Evolutionary conservation across 345 rosid species (phyloP), one percentile per base, ranked within the genome.

Genomic region (Sonneratia alba): DNA sequence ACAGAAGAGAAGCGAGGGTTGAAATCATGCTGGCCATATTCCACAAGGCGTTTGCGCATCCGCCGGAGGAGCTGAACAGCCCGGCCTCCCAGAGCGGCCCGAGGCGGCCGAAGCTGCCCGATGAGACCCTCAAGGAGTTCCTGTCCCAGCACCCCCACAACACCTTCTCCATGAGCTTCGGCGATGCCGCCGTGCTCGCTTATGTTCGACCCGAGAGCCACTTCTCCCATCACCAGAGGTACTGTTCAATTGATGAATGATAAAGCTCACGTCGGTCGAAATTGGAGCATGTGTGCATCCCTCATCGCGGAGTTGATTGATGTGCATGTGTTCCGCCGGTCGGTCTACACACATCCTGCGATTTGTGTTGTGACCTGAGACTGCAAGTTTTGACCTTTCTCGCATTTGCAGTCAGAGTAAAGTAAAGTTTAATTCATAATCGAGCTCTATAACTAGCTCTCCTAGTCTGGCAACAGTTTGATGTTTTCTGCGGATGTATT

Each of bases 31-130:
- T 95, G 96, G 99, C 99, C 21, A 87, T 94, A 65, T 94, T 94
- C 70, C 97, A 87, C 66, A 83, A 88, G 67, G 79, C 88, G 3
- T 84, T 83, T 72, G 97, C 87, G 57, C 82, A 94, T 72, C 96
- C 98, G 21, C 98, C 97, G 10, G 89, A 87, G 71, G 98, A 94
- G 87, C 93, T 94, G 16, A 82, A 90, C 72, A 90, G 97, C 72
- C 98, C 98, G 42, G 89, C 91, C 34, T 85, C 97, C 45, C 78
- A 77, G 22, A 43, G 73, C 34, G 71, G 82, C 68, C 72, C 86
- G 0, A 79, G 70, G 73, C 79, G 67, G 68, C 89, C 91, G 14
- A 90, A 94, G 79, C 87, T 73, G n/a, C 92, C 97, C 6, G 79
- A 79, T 6, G 87, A 90, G 38, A 90, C 91, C 37, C 80, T 91